Evolutionary conservation across 1,139 yeast species (phyloP).

Genomic region (Suhomyces maxii): DNA sequence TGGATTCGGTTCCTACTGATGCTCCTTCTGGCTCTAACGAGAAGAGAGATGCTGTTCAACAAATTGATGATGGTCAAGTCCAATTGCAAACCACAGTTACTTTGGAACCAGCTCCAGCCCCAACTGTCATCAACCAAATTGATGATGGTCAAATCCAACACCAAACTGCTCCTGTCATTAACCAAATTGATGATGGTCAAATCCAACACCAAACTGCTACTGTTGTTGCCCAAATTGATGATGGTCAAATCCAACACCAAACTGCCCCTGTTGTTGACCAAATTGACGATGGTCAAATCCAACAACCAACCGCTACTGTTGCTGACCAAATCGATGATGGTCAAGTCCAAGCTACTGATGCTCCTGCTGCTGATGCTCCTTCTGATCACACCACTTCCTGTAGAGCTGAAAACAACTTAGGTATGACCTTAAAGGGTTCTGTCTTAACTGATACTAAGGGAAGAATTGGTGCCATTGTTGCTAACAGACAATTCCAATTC

Average conservation of each 20-base stretch:
- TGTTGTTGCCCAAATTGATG: conserved; percentile 36
- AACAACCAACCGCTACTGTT: conserved; percentile 46
- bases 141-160: conserved; percentile 56
- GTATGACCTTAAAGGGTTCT: conserved; percentile 29
- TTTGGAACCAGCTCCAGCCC: too few relatives aligned
- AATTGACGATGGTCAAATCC: conserved; percentile 52
- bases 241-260: conserved; percentile 44
- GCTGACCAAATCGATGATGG: conserved; percentile 33
- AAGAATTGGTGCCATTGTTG: conserved; percentile 45
- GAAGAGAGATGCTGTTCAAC: conserved; percentile 28
- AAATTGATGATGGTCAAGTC: conserved; percentile 43
- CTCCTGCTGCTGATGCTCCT: conserved; percentile 3
- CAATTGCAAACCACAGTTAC: too few relatives aligned
- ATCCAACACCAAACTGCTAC: conserved; percentile 33
- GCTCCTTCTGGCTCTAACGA: conserved; percentile 19
- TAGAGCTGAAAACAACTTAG: conserved; percentile 28
- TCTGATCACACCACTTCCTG: conserved; percentile 20
- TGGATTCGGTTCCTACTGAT: conserved; percentile 18
- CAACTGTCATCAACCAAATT: conserved; percentile 36
- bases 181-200: conserved; percentile 45
- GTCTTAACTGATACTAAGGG: conserved; percentile 33
- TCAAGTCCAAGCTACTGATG: conserved; percentile 34
- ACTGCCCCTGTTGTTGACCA: conserved; percentile 48
- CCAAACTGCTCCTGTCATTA: conserved; percentile 28
- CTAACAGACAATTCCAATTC: conserved; percentile 48